Base-by-base conservation (phyloP, 1,284 basidiomycete genomes). In the Irpex rosettiformis region DNA sequence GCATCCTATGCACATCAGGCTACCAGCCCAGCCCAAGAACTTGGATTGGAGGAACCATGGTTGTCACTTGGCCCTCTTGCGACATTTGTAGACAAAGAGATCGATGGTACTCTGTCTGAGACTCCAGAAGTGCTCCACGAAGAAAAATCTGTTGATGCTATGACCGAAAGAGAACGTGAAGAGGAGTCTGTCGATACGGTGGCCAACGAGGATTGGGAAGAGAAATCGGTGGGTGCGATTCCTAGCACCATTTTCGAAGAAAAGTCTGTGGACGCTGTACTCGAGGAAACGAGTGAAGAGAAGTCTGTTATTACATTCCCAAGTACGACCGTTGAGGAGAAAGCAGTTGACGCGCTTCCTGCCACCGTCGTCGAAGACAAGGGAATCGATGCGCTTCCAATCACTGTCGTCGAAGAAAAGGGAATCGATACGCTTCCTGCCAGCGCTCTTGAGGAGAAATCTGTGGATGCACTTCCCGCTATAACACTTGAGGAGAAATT, bases 1-100 rank as follows among this genome's bases (percentile, higher is more conserved):
- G 24, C 40, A 18, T 33, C 25, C 25, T 28, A 45, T n/a, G 25
- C 47, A 3, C 51, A 58, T 42, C 25, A 45, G n/a, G 57, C 51
- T 27, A 58, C 57, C 27, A 58, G 57, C 21, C 57, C 57, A 11
- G 22, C 42, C 11, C 51, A 18, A 16, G 18, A 28, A 22, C n/a
- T 49, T 18, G 48, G n/a, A n/a, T n/a, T n/a, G 33, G 33, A 25
- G 11, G 27, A 52, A 13, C 21, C 18, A 24, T 21, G 13, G 13
- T 47, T 22, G 16, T 52, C 51, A 13, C 51, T 27, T n/a, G 11
- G 21, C 25, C 7, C 22, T 16, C 10, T 13, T 21, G 18, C 27
- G 21, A 28, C 51, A 8, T 33, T 33, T 1, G 51, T 52, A 4
- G 51, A 29, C 51, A 33, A 52, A 29, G 28, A 16, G 24, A 25